These are phyloP conservation scores for Chlorella ohadii DNA, from an alignment of 139 green algal genomes.

Conservation along the genomic window DNA sequence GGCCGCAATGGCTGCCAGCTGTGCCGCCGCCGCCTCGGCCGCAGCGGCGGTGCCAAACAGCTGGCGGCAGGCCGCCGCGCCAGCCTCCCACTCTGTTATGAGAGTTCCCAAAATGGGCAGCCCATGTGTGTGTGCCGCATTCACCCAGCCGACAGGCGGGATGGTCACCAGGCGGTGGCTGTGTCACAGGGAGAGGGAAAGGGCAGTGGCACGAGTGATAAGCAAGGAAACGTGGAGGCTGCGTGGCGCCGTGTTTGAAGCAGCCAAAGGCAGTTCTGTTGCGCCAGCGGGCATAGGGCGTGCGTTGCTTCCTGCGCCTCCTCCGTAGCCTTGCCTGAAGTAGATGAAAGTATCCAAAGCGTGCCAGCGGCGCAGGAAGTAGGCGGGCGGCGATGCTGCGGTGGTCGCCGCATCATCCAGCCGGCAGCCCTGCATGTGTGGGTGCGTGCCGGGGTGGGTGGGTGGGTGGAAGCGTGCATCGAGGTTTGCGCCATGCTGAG, in stretches of 20 bases:
- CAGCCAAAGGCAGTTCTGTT: too few relatives aligned
- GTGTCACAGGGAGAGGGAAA: background rate
- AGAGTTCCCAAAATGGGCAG: conserved; percentile 77
- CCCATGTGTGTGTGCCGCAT: conserved; percentile 78
- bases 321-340: conserved; percentile 68
- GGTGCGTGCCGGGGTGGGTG: too few relatives aligned
- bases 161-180: conserved; percentile 61
- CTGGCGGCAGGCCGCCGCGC: conserved; percentile 52
- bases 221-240: too few relatives aligned
- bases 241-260: too few relatives aligned
- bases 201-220: background rate
- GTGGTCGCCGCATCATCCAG: too few relatives aligned
- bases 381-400: background rate
- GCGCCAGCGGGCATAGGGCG: too few relatives aligned
- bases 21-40: conserved; percentile 48
- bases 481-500: too few relatives aligned
- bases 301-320: too few relatives aligned
- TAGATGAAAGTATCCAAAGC: conserved; percentile 83
- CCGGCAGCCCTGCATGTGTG: too few relatives aligned
- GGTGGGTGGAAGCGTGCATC: too few relatives aligned
- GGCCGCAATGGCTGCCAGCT: conserved; percentile 66
- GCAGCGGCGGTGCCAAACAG: conserved; percentile 54
- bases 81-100: conserved; percentile 81
- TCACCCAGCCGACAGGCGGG: conserved; percentile 65
- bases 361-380: conserved; percentile 69